These are phyloP conservation scores for Mycena rosella DNA, from an alignment of 768 basidiomycete species.

Conservation along the genomic window DNA sequence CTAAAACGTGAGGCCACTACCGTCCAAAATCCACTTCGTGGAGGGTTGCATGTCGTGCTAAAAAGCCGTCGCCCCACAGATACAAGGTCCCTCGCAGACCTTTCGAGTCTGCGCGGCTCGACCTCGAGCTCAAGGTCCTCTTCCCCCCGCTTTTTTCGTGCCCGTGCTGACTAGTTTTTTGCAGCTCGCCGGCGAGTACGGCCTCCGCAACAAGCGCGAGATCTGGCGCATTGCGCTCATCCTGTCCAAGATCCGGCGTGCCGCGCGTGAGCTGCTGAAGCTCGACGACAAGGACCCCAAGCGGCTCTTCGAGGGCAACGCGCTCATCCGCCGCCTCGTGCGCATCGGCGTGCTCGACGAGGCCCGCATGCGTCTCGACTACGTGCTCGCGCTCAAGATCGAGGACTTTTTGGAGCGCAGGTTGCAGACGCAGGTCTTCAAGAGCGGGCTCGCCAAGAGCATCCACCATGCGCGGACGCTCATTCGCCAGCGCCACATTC, in stretches of 20 bases:
- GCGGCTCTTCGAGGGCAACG: slow-evolving; percentile 99
- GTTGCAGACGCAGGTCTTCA: slow-evolving; percentile 99
- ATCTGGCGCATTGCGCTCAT: slow-evolving; percentile 99
- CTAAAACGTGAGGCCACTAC: slow-evolving; percentile 96
- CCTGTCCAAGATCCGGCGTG: slow-evolving; percentile 99
- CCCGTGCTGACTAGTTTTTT: slow-evolving; percentile 1
- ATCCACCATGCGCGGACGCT: slow-evolving; percentile 99
- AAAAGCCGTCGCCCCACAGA: slow-evolving; percentile 71
- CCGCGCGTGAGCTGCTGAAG: slow-evolving; percentile 99
- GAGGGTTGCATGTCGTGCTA: slow-evolving; percentile 72
- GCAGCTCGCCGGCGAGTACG: slow-evolving; percentile 99
- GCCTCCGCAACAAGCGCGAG: slow-evolving; percentile 99
- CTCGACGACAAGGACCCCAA: slow-evolving; percentile 99
- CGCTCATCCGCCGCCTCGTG: slow-evolving; percentile 94
- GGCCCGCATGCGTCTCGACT: slow-evolving; percentile 99
- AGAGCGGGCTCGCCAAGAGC: slow-evolving; percentile 96
- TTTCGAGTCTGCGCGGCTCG: slow-evolving; percentile 97
- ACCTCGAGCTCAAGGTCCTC: slow-evolving; percentile 96
- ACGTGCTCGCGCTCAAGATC: slow-evolving; percentile 98
- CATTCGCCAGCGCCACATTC: slow-evolving; percentile 98
- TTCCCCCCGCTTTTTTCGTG: slow-evolving; percentile 22
- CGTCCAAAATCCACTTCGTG: slow-evolving; percentile 81
- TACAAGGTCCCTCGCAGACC: slow-evolving; percentile 99
- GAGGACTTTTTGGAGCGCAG: slow-evolving; percentile 99
- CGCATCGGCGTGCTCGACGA: slow-evolving; percentile 99